Evolutionary conservation across 2,329 filamentous ascomycete species (phyloP).

Genomic region (Emergomyces orientalis): DNA sequence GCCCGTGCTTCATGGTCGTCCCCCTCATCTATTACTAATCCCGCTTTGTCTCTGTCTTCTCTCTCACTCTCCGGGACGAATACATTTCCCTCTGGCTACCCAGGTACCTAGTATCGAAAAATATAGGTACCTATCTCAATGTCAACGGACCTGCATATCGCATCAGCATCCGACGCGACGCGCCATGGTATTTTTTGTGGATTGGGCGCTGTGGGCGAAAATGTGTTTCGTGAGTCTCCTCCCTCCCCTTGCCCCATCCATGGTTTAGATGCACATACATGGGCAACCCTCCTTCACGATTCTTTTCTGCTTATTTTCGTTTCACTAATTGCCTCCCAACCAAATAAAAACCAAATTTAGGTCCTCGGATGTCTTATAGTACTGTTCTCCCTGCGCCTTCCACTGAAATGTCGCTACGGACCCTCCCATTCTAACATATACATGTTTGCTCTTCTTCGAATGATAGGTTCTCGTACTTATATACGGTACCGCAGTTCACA

Average conservation of each 20-base stretch:
- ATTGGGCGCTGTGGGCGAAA: slow-evolving; percentile 78
- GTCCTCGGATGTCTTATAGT: slow-evolving; percentile 63
- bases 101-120: background rate
- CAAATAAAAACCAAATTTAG: slow-evolving; percentile 37
- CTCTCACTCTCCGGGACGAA: background rate
- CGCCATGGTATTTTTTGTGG: slow-evolving; percentile 49
- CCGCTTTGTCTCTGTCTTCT: background rate
- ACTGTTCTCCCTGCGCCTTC: slow-evolving; percentile 18
- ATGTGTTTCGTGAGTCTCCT: slow-evolving; percentile 69
- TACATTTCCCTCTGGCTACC: background rate
- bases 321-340: slow-evolving; percentile 14
- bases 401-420: background rate
- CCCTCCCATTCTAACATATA: slow-evolving; percentile 4
- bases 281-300: slow-evolving; percentile 16
- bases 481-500: slow-evolving; percentile 57
- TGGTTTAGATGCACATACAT: background rate
- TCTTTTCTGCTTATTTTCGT: background rate
- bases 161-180: background rate
- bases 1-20: background rate
- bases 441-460: background rate
- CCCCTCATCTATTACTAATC: too few relatives aligned
- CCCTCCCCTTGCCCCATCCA: background rate
- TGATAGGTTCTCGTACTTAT: slow-evolving; percentile 54
- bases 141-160: background rate
- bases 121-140: background rate